Evolutionary conservation across 2,329 filamentous ascomycete genomes (phyloP).

Genomic region (Xylaria sp.): DNA sequence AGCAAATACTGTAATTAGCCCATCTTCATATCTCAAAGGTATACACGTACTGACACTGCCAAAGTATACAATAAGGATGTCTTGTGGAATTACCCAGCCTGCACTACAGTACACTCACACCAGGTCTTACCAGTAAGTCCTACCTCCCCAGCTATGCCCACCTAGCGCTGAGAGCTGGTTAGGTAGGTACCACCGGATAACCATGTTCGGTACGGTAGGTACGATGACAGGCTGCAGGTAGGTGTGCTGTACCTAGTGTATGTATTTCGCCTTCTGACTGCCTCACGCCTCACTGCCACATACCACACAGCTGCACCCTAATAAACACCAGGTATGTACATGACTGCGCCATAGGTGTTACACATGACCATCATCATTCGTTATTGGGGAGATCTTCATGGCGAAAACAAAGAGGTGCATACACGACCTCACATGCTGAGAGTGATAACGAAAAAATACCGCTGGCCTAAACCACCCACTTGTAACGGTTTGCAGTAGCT

Average conservation of each 20-base stretch:
- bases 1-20: constrained; percentile 19
- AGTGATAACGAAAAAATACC: constrained; percentile 10
- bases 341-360: constrained; percentile 13
- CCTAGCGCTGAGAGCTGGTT: constrained; percentile 6
- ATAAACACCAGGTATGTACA: not conserved
- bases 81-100: not conserved
- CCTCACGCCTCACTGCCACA: constrained; percentile 30
- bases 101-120: not conserved
- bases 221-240: constrained; percentile 14
- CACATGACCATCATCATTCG: constrained; percentile 28
- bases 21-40: not conserved
- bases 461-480: not conserved
- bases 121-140: not conserved
- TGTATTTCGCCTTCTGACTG: constrained; percentile 30
- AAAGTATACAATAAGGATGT: not conserved
- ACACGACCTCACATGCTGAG: not conserved
- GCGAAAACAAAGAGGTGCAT: not conserved
- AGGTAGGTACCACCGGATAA: constrained; percentile 19
- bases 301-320: not conserved
- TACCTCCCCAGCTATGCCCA: not conserved
- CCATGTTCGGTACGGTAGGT: constrained; percentile 30
- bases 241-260: not conserved
- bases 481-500: constrained; percentile 5
- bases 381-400: constrained; percentile 15
- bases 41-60: too few relatives aligned